A percentile compares a stretch with the other conserved stretches of the same genome.
These are phyloP conservation scores for Solanum rostratum DNA, from an alignment of 257 asterid species.

Conservation along the genomic window DNA sequence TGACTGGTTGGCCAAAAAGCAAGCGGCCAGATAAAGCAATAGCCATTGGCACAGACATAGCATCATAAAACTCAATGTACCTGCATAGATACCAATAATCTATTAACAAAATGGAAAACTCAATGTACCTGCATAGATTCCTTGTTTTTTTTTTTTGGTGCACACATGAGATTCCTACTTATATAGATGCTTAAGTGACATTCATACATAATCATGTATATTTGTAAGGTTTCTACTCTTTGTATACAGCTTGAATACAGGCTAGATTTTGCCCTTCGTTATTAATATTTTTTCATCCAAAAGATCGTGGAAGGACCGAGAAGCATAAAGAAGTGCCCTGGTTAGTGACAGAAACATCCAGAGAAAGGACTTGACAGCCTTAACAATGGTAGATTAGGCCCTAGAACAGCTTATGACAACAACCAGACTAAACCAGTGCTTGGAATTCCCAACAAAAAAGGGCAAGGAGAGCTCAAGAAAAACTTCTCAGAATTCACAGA, in stretches of 20 bases:
- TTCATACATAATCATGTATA: not conserved
- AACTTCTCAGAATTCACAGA: no score
- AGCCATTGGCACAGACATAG: constrained; percentile 98
- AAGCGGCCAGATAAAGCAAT: constrained; percentile 89
- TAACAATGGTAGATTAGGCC: not conserved
- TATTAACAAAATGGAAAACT: not conserved
- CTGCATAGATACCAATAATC: constrained; percentile 25
- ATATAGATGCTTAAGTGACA: not conserved
- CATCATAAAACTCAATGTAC: constrained; percentile 93
- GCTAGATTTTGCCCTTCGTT: not conserved
- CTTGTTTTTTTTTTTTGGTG: not conserved
- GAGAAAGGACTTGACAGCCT: not conserved
- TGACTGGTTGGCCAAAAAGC: constrained; percentile 93
- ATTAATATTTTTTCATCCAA: not conserved
- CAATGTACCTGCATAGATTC: not conserved
- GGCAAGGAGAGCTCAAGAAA: no score
- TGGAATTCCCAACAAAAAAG: not conserved
- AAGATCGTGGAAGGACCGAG: not conserved
- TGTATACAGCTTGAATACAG: not conserved
- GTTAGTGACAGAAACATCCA: not conserved
- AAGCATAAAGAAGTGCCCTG: not conserved
- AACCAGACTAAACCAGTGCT: not conserved
- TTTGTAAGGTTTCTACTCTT: not conserved
- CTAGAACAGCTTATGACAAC: not conserved
- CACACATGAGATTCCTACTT: not conserved